Base-by-base conservation (phyloP, 139 green algal species). In the Chlamydomonas sp. region DNA sequence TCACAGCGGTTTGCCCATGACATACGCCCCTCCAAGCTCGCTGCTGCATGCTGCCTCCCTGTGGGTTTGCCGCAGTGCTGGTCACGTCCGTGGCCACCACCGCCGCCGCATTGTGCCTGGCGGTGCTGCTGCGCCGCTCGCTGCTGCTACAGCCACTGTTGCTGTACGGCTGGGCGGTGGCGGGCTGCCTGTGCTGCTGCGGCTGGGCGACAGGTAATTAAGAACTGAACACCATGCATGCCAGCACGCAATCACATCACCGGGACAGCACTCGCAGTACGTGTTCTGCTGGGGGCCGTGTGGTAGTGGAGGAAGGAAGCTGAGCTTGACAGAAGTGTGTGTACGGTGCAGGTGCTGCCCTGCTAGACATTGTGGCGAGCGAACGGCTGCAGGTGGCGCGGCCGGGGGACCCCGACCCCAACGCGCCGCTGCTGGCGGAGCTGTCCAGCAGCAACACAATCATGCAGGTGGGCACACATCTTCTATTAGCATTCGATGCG, bases 361-460 rank as follows among this genome's bases (percentile, higher is more conserved):
- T 89, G 64, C 74, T 92, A 72, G 59, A 87, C 59, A 64, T 92
- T 1, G 79, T 92, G 49, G 84, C 88, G 57, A 83, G 16, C 4
- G 89, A 92, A 75, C 73, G 84, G 12, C 64, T 89, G 71, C 72
- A 85, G 66, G 75, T 88, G 16, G 83, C 60, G 7, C 12, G 17
- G 4, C 3, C 4, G 17, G 72, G 73, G 2, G 81, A 90, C n/a
- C 8, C 72, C 2, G 86, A 84, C 75, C 66, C 84, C 60, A 88
- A 88, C 74, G 64, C 58, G 57, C 84, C 75, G 31, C 75, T 88
- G 64, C 75, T 88, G 18, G 58, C 75, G 58, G 75, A 82, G 74
- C 75, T 88, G 49, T 17, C 15, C 0, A 63, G 64, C 64, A 62
- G 49, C 75, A 83, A 83, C 75, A 66, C 84, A 7, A 68, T 88